phyloP scores from a whole-genome alignment of 768 basidiomycete species.

The Boletus bicolor region DNA sequence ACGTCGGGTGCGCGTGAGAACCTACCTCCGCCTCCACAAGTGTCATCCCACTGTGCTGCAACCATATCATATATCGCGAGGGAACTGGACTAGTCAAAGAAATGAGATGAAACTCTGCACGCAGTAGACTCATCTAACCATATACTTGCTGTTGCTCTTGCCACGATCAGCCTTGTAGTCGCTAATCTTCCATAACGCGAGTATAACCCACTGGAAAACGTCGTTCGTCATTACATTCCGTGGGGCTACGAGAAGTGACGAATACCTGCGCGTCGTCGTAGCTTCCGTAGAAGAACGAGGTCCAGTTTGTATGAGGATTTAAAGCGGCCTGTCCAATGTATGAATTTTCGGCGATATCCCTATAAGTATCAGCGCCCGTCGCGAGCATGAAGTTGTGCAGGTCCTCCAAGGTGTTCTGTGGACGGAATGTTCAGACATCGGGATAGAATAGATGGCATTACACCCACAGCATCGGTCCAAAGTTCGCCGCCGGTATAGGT shows the following conservation, averaged over 20 bases:
- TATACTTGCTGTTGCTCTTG: conserved; percentile 19
- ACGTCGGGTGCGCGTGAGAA: not conserved
- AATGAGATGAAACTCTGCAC: conserved; percentile 27
- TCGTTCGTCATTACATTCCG: not conserved
- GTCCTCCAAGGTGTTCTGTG: conserved; percentile 56
- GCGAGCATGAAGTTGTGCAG: conserved; percentile 58
- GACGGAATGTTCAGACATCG: not conserved
- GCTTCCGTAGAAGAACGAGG: conserved; percentile 41
- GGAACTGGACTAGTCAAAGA: conserved; percentile 41
- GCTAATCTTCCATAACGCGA: conserved; percentile 56
- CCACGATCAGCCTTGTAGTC: conserved; percentile 49
- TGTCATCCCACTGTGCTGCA: conserved; percentile 47
- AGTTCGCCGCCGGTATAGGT: conserved; percentile 48
- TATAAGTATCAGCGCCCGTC: conserved; percentile 40
- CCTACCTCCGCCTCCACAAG: conserved; percentile 51
- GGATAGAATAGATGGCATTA: not conserved
- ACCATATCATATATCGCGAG: conserved; percentile 50
- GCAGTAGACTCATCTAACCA: conserved; percentile 16
- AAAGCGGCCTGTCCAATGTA: conserved; percentile 45
- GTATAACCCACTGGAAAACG: conserved; percentile 46
- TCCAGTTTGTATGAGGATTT: conserved; percentile 42
- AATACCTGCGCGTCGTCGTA: conserved; percentile 53
- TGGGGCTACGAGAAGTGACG: not conserved
- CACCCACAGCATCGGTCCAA: conserved; percentile 55
- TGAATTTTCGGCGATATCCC: conserved; percentile 39